Percentiles rank a stretch among this genome's conserved stretches.
These are phyloP conservation scores for Vinca major DNA, from an alignment of 305 asterid genomes.

Conservation along the genomic window DNA sequence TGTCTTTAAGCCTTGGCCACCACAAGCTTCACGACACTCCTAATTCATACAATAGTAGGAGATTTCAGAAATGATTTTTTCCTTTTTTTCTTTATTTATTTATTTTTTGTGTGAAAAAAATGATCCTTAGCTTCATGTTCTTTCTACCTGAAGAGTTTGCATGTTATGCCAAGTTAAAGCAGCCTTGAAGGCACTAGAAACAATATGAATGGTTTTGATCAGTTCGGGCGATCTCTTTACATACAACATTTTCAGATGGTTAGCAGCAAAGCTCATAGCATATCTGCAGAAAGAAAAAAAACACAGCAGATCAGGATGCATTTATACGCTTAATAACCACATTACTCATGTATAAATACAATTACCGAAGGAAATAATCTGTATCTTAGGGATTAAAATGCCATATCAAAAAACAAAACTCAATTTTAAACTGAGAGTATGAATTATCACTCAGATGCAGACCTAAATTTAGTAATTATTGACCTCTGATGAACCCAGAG, in stretches of 20 bases:
- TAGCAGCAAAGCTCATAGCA: conserved; percentile 78
- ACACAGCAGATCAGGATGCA: neutral
- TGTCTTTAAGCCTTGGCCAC: conserved; percentile 91
- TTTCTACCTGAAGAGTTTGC: conserved; percentile 86
- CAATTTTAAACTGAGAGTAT: neutral
- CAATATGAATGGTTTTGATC: conserved; percentile 72
- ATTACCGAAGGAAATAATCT: neutral
- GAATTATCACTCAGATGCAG: neutral
- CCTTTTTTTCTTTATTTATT: neutral
- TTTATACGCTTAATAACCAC: neutral
- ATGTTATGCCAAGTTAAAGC: conserved; percentile 83
- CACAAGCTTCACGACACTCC: conserved; percentile 99
- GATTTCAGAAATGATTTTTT: conserved; percentile 13
- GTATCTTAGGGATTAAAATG: neutral
- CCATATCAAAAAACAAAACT: neutral
- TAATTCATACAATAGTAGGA: conserved; percentile 19
- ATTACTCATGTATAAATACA: neutral
- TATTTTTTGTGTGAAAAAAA: conserved; percentile 12
- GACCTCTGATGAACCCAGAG: neutral
- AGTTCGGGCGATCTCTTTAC: conserved; percentile 71
- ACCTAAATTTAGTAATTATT: neutral
- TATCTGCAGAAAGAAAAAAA: conserved; percentile 40
- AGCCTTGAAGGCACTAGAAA: conserved; percentile 91
- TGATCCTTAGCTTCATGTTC: conserved; percentile 4
- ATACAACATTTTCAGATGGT: conserved; percentile 57